Evolutionary conservation across 140 eudicot genomes (phyloP).

Genomic region (Oenanthe javanica): DNA sequence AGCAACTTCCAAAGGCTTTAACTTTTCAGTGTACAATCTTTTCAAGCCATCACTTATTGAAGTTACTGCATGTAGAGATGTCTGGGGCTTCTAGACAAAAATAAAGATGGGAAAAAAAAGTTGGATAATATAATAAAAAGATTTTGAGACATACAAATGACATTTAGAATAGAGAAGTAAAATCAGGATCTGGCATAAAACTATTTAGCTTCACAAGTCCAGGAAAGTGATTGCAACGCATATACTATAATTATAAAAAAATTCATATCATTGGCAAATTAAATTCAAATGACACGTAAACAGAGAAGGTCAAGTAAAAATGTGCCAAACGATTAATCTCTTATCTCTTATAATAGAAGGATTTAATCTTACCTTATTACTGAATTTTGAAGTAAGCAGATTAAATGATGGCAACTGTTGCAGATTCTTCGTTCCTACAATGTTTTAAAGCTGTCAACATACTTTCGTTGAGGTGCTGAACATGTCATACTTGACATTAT

Average conservation of each 20-base stretch:
- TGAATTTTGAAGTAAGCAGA: constrained; percentile 38
- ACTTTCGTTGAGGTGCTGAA: no score
- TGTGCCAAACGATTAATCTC: neutral
- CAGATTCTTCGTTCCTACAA: constrained; percentile 32
- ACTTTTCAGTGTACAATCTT: constrained; percentile 65
- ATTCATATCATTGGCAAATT: neutral
- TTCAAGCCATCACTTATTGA: constrained; percentile 88
- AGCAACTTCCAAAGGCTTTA: constrained; percentile 82
- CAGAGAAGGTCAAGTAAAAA: neutral
- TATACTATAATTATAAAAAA: neutral
- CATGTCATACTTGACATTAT: neutral
- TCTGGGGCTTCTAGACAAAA: constrained; percentile 26
- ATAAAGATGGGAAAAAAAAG: neutral
- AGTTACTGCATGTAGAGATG: constrained; percentile 54
- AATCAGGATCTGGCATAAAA: neutral
- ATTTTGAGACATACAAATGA: neutral
- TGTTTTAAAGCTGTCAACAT: constrained; percentile 8
- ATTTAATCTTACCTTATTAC: constrained; percentile 41
- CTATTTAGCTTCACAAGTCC: neutral
- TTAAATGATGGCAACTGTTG: constrained; percentile 26
- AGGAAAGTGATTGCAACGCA: neutral
- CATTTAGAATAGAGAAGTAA: neutral
- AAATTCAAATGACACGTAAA: no score
- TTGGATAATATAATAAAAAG: neutral
- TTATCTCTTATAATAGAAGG: neutral